Evolutionary conservation across 257 asterid genomes (phyloP).

Genomic region (Lavandula angustifolia): DNA sequence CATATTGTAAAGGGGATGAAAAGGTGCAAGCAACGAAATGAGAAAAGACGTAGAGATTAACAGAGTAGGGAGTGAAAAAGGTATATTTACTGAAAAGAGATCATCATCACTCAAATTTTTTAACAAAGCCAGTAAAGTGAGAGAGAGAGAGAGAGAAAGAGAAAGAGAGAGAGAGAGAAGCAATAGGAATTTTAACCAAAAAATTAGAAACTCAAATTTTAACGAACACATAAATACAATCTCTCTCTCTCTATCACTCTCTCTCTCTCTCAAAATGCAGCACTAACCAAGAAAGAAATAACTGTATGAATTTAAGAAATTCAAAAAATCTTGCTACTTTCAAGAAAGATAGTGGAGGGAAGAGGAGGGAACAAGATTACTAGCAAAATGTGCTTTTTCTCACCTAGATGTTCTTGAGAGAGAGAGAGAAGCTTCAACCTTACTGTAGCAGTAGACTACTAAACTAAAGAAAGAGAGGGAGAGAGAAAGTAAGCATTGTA

Average conservation of each 20-base stretch:
- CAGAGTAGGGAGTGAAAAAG: conserved; percentile 26
- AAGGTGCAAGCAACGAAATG: conserved; percentile 24
- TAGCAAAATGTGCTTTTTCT: conserved; percentile 25
- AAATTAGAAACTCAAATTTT: background rate
- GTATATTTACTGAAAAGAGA: conserved; percentile 20
- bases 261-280: conserved; percentile 27
- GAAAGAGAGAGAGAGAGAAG: conserved; percentile 31
- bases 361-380: background rate
- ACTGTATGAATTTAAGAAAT: background rate
- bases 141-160: conserved; percentile 21
- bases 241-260: background rate
- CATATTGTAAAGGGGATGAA: conserved; percentile 23
- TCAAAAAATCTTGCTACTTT: conserved; percentile 20
- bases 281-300: conserved; percentile 27
- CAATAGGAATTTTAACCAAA: conserved; percentile 28
- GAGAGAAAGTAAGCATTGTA: conserved; percentile 22
- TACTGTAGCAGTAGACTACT: background rate
- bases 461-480: background rate
- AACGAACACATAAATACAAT: background rate
- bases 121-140: conserved; percentile 34
- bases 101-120: conserved; percentile 21
- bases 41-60: conserved; percentile 31
- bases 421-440: background rate
- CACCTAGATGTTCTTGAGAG: conserved; percentile 37
- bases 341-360: conserved; percentile 34